Base-by-base conservation (phyloP, 768 basidiomycete genomes). In the Tephrocybe sp. region DNA sequence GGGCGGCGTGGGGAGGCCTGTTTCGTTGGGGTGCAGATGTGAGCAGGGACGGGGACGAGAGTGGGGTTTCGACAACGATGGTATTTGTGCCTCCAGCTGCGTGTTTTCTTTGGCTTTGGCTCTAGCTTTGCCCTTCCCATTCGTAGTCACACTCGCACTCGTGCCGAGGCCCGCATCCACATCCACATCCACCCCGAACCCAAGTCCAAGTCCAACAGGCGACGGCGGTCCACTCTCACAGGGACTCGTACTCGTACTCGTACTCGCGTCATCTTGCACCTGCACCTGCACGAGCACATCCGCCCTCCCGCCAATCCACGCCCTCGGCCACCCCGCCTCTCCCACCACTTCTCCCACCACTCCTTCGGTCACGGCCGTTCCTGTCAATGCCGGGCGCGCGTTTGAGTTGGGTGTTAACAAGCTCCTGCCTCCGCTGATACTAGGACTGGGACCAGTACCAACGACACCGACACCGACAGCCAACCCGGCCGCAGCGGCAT, bases 1-100 rank as follows among this genome's bases (percentile, higher is more conserved):
- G 9, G 58, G 58, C 9, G 58, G 58, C 7, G 55, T 59, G 1
- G 58, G 58, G 0, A 59, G 16, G 2, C 55, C 58, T 4, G 54
- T 52, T 14, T 59, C 54, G 42, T 56, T 59, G n/a, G n/a, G n/a
- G n/a, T n/a, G n/a, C n/a, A n/a, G n/a, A n/a, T n/a, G n/a, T n/a
- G n/a, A n/a, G n/a, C n/a, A n/a, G n/a, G n/a, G n/a, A n/a, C n/a
- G n/a, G n/a, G n/a, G n/a, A n/a, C n/a, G n/a, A n/a, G n/a, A n/a
- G n/a, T n/a, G n/a, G n/a, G n/a, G n/a, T n/a, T n/a, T n/a, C n/a
- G n/a, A n/a, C n/a, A n/a, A n/a, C n/a, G n/a, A n/a, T 44, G 17
- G 23, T 19, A 16, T 23, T 45, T 45, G 33, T 34, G n/a, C n/a
- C n/a, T n/a, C n/a, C n/a, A n/a, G n/a, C n/a, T 34, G 33, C 33